Conservation (phyloP, 2,329 filamentous ascomycete genomes). For the Epichloe amarillans region DNA sequence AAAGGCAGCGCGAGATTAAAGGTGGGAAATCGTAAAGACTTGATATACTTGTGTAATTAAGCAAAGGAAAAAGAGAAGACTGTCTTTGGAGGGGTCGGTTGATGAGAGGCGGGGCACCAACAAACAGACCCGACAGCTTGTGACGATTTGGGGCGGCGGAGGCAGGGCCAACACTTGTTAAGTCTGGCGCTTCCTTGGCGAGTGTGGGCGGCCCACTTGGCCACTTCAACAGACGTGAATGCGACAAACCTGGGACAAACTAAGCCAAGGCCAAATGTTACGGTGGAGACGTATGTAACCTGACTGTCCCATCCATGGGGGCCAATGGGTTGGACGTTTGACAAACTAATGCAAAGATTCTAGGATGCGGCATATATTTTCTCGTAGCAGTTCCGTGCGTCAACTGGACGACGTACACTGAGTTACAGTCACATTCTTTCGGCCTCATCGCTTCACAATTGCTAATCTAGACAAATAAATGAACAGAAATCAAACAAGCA, state of each 20-base stretch:
- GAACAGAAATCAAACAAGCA: neutral
- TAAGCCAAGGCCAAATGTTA: too few species aligned
- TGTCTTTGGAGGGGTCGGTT: slow-evolving; percentile 3
- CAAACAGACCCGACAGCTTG: neutral
- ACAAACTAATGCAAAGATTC: neutral
- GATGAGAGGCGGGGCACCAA: slow-evolving; percentile 2
- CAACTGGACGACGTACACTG: neutral
- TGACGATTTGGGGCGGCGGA: neutral
- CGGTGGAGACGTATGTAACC: too few species aligned
- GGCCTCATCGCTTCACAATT: neutral
- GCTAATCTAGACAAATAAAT: too few species aligned
- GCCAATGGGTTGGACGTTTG: too few species aligned
- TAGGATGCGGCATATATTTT: neutral
- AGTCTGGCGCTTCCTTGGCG: neutral
- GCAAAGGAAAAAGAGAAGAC: neutral
- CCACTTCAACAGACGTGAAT: neutral
- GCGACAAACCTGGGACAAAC: neutral
- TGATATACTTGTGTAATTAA: neutral
- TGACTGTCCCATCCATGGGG: too few species aligned
- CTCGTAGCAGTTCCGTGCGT: neutral
- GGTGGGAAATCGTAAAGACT: neutral
- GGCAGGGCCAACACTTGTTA: neutral
- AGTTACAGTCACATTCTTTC: neutral
- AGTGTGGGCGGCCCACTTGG: too few species aligned
- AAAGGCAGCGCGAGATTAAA: neutral